These are phyloP conservation scores for Elsinoe fawcettii DNA, from an alignment of 2,329 filamentous ascomycete genomes.

Conservation along the genomic window DNA sequence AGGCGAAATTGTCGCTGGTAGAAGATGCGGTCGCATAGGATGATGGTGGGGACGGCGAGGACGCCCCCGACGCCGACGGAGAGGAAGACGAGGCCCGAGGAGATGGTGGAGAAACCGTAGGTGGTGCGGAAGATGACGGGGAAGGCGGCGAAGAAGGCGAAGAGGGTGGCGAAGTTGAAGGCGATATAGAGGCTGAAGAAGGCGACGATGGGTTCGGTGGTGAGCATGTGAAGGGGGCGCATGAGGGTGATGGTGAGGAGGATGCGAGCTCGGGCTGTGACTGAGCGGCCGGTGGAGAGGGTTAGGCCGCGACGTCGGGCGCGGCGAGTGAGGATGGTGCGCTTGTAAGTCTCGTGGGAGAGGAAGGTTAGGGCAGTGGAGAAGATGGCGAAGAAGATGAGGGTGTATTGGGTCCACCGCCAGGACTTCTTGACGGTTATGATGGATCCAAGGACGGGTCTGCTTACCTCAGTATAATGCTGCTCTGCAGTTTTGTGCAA, in stretches of 20 bases:
- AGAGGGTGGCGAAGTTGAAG: constrained; percentile 27
- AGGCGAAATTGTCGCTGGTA: background rate
- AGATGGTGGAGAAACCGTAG: constrained; percentile 21
- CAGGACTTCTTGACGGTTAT: constrained; percentile 35
- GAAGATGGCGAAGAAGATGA: constrained; percentile 34
- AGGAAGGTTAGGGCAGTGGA: constrained; percentile 33
- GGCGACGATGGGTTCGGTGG: constrained; percentile 31
- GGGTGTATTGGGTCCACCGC: constrained; percentile 36
- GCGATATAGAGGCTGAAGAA: constrained; percentile 27
- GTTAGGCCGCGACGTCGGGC: constrained; percentile 28
- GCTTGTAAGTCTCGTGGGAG: constrained; percentile 51
- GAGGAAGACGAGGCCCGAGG: constrained; percentile 23
- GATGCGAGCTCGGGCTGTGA: constrained; percentile 27
- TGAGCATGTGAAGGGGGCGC: constrained; percentile 29
- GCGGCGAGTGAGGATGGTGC: constrained; percentile 34
- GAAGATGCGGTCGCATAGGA: background rate
- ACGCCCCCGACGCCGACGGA: constrained; percentile 21
- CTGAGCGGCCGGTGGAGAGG: constrained; percentile 24
- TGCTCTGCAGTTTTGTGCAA: constrained; percentile 12
- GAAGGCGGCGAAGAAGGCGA: constrained; percentile 29
- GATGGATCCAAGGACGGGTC: constrained; percentile 39
- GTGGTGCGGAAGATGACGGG: constrained; percentile 23
- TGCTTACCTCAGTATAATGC: background rate
- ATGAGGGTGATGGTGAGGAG: constrained; percentile 20
- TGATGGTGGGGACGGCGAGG: background rate